phyloP scores from a whole-genome alignment of 2,329 filamentous ascomycete genomes.

The Penicillium paneum region DNA sequence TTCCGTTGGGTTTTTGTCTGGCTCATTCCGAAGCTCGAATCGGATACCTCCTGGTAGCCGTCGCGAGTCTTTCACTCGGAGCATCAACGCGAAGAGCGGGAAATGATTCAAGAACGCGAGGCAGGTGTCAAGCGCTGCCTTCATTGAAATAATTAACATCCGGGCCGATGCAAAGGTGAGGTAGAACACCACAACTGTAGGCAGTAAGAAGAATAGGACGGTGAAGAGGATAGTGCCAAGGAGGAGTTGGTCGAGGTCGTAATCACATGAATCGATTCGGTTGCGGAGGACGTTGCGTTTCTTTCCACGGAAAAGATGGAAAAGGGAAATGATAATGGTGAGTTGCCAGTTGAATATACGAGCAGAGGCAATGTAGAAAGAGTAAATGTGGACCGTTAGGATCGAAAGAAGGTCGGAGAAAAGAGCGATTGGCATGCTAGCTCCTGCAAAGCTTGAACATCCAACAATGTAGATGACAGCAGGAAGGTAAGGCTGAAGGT shows the following conservation, averaged over 20 bases:
- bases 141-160: slow-evolving; percentile 91
- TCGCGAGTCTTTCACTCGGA: slow-evolving; percentile 86
- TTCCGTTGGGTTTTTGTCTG: slow-evolving; percentile 38
- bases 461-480: slow-evolving; percentile 88
- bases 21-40: slow-evolving; percentile 81
- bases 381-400: slow-evolving; percentile 93
- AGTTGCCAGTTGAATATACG: slow-evolving; percentile 99
- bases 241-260: slow-evolving; percentile 93
- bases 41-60: slow-evolving; percentile 88
- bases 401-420: slow-evolving; percentile 91
- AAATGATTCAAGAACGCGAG: slow-evolving; percentile 96
- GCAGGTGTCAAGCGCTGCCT: slow-evolving; percentile 85
- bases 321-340: slow-evolving; percentile 93
- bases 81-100: slow-evolving; percentile 93
- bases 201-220: slow-evolving; percentile 86
- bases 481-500: slow-evolving; percentile 76
- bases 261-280: slow-evolving; percentile 97
- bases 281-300: slow-evolving; percentile 96
- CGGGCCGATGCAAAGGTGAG: slow-evolving; percentile 90
- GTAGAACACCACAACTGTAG: slow-evolving; percentile 95
- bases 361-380: slow-evolving; percentile 93
- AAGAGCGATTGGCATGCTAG: slow-evolving; percentile 93
- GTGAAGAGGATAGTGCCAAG: slow-evolving; percentile 97
- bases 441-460: slow-evolving; percentile 90
- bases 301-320: slow-evolving; percentile 96